phyloP scores from a whole-genome alignment of 345 rosid species.

The Melaleuca quinquenervia region DNA sequence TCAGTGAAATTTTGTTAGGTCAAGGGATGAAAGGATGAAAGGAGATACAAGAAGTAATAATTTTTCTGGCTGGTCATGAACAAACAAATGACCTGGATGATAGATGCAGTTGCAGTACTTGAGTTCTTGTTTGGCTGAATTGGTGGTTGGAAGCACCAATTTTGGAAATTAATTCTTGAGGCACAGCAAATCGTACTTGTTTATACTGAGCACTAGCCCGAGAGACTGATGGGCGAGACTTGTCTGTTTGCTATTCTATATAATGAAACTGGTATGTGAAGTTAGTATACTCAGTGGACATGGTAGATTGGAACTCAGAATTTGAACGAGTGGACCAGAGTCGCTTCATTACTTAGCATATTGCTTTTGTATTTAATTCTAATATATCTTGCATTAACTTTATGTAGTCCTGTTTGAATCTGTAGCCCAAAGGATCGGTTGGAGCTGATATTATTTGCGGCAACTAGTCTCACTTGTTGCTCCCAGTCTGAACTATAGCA shows the following conservation, averaged over 20 bases:
- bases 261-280: neutral
- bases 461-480: neutral
- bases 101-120: neutral
- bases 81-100: neutral
- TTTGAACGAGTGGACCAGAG: neutral
- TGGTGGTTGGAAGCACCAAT: neutral
- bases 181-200: neutral
- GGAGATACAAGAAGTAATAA: neutral
- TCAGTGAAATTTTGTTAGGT: neutral
- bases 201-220: neutral
- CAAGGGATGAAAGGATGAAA: neutral
- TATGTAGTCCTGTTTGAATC: neutral
- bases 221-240: neutral
- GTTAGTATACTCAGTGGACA: neutral
- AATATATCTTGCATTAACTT: neutral
- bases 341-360: neutral
- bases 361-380: neutral
- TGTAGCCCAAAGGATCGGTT: neutral
- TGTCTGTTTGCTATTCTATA: neutral
- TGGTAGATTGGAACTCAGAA: neutral
- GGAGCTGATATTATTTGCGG: neutral
- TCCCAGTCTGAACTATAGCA: neutral
- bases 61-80: neutral
- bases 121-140: neutral
- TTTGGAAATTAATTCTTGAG: neutral